Evolutionary conservation across 2,329 filamentous ascomycete genomes (phyloP).

Genomic region (Verruconis gallopava): DNA sequence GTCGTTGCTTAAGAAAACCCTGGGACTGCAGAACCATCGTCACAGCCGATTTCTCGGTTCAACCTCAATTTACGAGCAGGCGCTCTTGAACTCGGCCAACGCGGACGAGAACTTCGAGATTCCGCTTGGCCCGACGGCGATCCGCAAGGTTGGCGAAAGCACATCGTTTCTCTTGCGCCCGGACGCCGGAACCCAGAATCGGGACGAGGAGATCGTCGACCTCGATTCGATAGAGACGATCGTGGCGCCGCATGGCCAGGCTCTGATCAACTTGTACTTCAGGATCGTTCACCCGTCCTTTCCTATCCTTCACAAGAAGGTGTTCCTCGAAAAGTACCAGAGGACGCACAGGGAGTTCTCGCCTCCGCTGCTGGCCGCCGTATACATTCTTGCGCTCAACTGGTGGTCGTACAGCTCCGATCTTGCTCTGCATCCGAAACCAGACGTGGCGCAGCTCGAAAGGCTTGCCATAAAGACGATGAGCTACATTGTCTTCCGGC

Average conservation of each 20-base stretch:
- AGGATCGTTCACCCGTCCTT: slow-evolving; percentile 46
- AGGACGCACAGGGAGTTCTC: slow-evolving; percentile 45
- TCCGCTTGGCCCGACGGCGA: slow-evolving; percentile 7
- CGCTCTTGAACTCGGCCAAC: slow-evolving; percentile 15
- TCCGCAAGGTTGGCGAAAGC: slow-evolving; percentile 17
- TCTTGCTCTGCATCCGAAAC: slow-evolving; percentile 32
- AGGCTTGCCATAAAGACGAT: slow-evolving; percentile 25
- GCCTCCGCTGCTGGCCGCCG: slow-evolving; percentile 44
- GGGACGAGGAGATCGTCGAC: slow-evolving; percentile 31
- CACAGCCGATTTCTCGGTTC: slow-evolving; percentile 20
- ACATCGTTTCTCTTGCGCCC: slow-evolving; percentile 17
- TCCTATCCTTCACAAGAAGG: slow-evolving; percentile 47
- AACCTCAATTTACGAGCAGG: slow-evolving; percentile 19
- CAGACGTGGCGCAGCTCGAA: slow-evolving; percentile 24
- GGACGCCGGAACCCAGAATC: slow-evolving; percentile 18
- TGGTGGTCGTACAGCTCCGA: slow-evolving; percentile 48
- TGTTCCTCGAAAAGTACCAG: slow-evolving; percentile 49
- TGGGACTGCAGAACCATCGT: slow-evolving; percentile 21
- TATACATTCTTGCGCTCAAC: slow-evolving; percentile 49
- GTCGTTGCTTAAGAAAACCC: slow-evolving; percentile 22
- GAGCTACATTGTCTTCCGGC: slow-evolving; percentile 23
- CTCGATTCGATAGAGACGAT: slow-evolving; percentile 57
- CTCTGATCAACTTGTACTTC: slow-evolving; percentile 63
- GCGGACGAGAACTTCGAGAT: slow-evolving; percentile 13
- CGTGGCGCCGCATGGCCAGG: slow-evolving; percentile 56